These are phyloP conservation scores for Coniferiporia weirii DNA, from an alignment of 1,284 basidiomycete genomes.

Conservation along the genomic window DNA sequence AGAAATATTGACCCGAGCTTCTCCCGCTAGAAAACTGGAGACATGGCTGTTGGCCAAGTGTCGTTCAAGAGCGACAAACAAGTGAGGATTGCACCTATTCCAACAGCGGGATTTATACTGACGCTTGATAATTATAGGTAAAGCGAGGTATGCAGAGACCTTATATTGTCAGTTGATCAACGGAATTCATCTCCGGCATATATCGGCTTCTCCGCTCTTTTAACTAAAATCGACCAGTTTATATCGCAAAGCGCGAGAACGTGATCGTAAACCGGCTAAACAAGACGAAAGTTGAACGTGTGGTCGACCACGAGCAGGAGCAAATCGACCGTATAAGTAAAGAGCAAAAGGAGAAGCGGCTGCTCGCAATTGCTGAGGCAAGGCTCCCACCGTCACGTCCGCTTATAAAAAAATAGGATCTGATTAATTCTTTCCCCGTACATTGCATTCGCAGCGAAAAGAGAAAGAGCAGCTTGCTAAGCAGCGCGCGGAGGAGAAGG, in stretches of 20 bases:
- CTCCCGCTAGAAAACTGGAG: conserved; percentile 77
- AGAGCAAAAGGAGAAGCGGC: conserved; percentile 66
- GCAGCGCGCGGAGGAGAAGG: conserved; percentile 69
- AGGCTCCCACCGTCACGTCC: background rate
- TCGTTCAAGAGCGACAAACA: conserved; percentile 89
- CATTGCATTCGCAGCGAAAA: conserved; percentile 38
- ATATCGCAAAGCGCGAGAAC: conserved; percentile 82
- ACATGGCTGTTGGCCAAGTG: conserved; percentile 95
- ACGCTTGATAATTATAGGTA: conserved; percentile 42
- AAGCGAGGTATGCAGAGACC: conserved; percentile 55
- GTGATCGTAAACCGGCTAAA: conserved; percentile 89
- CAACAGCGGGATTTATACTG: background rate
- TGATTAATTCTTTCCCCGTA: background rate
- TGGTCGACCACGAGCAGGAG: conserved; percentile 91
- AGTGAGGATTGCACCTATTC: conserved; percentile 36
- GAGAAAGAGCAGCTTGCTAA: conserved; percentile 67
- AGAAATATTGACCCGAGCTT: background rate
- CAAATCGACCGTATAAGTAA: conserved; percentile 75
- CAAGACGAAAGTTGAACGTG: conserved; percentile 84
- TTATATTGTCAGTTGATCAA: background rate
- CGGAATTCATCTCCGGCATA: conserved; percentile 5
- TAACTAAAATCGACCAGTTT: conserved; percentile 55
- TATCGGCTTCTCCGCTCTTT: background rate
- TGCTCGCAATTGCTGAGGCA: conserved; percentile 60
- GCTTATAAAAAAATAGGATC: too few relatives aligned